Evolutionary conservation across 1,284 basidiomycete genomes (phyloP), one percentile per base, ranked within the genome.

Genomic region (Fomitopsis betulina): DNA sequence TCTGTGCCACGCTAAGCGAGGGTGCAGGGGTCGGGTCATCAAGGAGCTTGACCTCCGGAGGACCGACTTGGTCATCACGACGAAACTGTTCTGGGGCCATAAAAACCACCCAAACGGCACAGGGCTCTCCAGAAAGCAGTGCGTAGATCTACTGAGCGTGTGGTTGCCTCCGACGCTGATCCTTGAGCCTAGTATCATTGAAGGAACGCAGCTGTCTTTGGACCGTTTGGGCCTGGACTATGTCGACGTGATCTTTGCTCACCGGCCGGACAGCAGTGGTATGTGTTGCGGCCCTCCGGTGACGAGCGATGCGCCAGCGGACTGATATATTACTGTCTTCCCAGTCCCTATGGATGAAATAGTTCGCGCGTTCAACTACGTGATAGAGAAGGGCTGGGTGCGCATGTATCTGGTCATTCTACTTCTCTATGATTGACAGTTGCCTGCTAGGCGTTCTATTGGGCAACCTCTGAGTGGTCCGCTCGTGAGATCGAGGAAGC

Each of bases 391-490:
- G 67, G 86, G 85, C 58, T 85, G 81, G 82, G 83, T 83, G 63
- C 23, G 77, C 67, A 23, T 47, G 35, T 19, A 40, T 50, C n/a
- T 38, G 25, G 38, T 55, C 50, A 42, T 37, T 30, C 40, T 21
- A 37, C 25, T 39, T 12, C 13, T 13, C 30, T 15, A 15, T 32
- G 51, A 45, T 59, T 61, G 60, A 58, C 58, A 57, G 35, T 23
- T 58, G 63, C 9, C 47, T 40, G 38, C 21, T 57, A 83, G 82
- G 85, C 85, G 42, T 86, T 82, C 71, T 88, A 88, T 70, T 89
- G 87, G 87, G 79, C 83, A 47, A 92, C 89, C 0, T 91, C 87
- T 1, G 91, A 93, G 68, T 94, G 92, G 92, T 81, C 80, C 47
- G 89, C 91, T 0, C 72, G 75, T 25, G 81, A 90, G 64, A 85